Base-by-base conservation (phyloP, 441 rosid genomes). In the Manihot esculenta region DNA sequence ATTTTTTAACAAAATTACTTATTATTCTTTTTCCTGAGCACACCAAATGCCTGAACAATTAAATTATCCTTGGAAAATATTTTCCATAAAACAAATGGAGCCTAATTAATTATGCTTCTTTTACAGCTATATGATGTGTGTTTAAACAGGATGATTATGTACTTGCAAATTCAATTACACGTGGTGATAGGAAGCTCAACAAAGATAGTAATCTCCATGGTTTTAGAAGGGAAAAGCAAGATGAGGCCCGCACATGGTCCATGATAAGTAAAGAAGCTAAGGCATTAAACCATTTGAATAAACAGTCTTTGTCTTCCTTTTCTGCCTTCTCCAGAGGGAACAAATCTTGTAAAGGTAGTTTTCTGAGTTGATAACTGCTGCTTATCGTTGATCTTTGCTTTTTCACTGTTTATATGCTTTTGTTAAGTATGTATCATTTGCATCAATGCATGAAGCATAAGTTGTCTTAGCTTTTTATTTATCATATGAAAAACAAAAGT, bases 281-380 rank as follows among this genome's bases (percentile, higher is more conserved):
- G 74, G 78, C 75, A 47, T 76, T 81, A 11, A 74, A 67, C 69
- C 68, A 59, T 60, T 65, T 81, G 49, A 81, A 84, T 74, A 85
- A 79, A 76, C 80, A 70, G 69, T 76, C 78, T 78, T 53, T 79
- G 3, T 64, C 86, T 38, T 77, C 86, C 23, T 69, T 56, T 85
- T 70, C 81, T 72, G 65, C 75, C 68, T 72, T 58, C 55, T 69
- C 77, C 47, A 81, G 80, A 78, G 60, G 75, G 73, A 79, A 76
- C 64, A 84, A 81, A 80, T 72, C 60, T 71, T 70, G 73, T 77
- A 81, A 77, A 85, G 92, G 89, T 91, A 75, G 64, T 64, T 35
- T 51, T 51, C 41, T 80, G 54, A 70, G 73, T 33, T 54, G 44
- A 66, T 44, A 56, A 50, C 41, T 50, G 23, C 33, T 75, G 51